Evolutionary conservation across 257 asterid genomes (phyloP).

Genomic region (Penstemon barbatus): DNA sequence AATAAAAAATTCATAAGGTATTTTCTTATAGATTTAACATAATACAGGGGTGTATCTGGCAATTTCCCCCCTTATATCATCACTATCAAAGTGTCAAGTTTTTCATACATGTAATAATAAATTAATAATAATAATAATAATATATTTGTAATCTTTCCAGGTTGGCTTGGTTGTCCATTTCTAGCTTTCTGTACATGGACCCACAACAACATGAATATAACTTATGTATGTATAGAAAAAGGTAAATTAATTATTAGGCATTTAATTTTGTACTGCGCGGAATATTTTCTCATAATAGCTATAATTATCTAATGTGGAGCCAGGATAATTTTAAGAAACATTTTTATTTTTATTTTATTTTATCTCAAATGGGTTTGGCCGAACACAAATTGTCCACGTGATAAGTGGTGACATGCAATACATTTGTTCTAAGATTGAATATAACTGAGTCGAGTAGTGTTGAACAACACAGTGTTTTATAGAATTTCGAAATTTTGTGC

Average conservation of each 20-base stretch:
- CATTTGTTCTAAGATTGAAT: too few species aligned
- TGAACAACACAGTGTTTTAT: too few species aligned
- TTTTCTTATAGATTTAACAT: too few species aligned
- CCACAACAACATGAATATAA: constrained; percentile 33
- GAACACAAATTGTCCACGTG: too few species aligned
- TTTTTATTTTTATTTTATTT: too few species aligned
- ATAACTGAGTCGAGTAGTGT: too few species aligned
- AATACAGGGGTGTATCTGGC: too few species aligned
- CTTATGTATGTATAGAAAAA: background rate
- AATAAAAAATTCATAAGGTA: too few species aligned
- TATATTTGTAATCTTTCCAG: constrained; percentile 42
- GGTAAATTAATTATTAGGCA: background rate
- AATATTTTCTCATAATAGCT: constrained; percentile 18
- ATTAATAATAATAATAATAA: background rate
- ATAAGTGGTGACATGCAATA: too few species aligned
- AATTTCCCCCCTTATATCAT: background rate
- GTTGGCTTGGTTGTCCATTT: constrained; percentile 42
- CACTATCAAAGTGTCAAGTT: constrained; percentile 34
- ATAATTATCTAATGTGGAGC: background rate
- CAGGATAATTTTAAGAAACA: too few species aligned
- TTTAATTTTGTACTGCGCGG: constrained; percentile 12
- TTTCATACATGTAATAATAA: background rate
- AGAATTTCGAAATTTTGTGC: too few species aligned
- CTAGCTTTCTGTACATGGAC: constrained; percentile 25
- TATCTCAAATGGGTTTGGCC: too few species aligned